These are phyloP conservation scores for Davidsoniella eucalypti DNA, from an alignment of 2,329 filamentous ascomycete genomes.

Conservation along the genomic window DNA sequence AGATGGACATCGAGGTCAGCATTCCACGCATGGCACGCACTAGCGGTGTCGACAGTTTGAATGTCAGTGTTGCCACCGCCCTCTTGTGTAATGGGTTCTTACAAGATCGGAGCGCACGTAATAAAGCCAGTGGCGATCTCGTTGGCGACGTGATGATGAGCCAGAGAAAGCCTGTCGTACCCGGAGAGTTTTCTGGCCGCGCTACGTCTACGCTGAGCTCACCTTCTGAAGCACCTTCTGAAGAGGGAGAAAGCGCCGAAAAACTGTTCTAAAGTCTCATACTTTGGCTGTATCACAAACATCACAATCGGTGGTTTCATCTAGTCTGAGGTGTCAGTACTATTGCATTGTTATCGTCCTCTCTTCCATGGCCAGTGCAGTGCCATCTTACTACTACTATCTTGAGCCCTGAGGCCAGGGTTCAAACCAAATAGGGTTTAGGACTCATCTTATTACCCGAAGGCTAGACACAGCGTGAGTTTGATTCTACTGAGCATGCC, in stretches of 20 bases:
- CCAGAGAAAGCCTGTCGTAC: background rate
- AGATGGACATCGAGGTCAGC: constrained; percentile 48
- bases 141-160: background rate
- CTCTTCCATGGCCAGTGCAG: no score
- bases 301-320: no score
- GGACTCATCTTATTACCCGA: no score
- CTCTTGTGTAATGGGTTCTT: constrained; percentile 54
- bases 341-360: no score
- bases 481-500: no score
- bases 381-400: no score
- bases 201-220: background rate
- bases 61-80: constrained; percentile 77
- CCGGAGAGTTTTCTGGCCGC: background rate
- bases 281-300: no score
- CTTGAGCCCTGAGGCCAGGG: no score
- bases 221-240: background rate
- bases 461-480: no score
- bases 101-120: background rate
- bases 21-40: constrained; percentile 41
- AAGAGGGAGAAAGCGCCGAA: background rate
- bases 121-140: background rate
- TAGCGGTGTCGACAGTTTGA: constrained; percentile 68
- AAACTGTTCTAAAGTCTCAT: background rate
- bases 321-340: no score
- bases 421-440: no score